Conservation (phyloP, 2,329 filamentous ascomycete genomes). For the Talaromyces albobiverticillius region DNA sequence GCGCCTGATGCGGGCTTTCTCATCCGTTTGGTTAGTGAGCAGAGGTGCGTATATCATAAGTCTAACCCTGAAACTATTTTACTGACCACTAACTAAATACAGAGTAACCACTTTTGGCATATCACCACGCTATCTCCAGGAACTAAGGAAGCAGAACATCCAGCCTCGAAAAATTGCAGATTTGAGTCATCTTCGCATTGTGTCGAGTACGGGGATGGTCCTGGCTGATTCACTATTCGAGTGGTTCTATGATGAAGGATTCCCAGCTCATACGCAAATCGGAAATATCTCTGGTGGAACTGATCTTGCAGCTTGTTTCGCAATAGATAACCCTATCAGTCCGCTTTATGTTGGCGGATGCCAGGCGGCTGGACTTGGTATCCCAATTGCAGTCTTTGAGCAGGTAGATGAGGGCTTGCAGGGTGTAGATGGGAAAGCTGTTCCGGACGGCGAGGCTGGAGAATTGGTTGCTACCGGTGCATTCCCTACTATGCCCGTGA, state of each 20-base stretch:
- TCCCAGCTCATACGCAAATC: slow-evolving; percentile 65
- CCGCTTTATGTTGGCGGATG: slow-evolving; percentile 63
- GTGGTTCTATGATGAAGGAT: slow-evolving; percentile 74
- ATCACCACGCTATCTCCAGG: slow-evolving; percentile 73
- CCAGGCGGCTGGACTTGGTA: slow-evolving; percentile 53
- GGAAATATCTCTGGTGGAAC: slow-evolving; percentile 75
- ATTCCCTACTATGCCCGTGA: slow-evolving; percentile 74
- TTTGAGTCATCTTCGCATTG: slow-evolving; percentile 58
- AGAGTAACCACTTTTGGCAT: slow-evolving; percentile 70
- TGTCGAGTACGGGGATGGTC: slow-evolving; percentile 78
- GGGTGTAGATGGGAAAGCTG: slow-evolving; percentile 49
- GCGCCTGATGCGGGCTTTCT: slow-evolving; percentile 64
- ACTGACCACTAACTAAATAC: neutral
- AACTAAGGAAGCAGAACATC: slow-evolving; percentile 64
- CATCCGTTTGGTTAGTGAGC: slow-evolving; percentile 60
- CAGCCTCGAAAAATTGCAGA: slow-evolving; percentile 62
- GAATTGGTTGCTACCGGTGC: slow-evolving; percentile 69
- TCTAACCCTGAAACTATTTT: neutral
- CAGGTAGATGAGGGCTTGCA: slow-evolving; percentile 41
- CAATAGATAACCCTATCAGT: slow-evolving; percentile 61
- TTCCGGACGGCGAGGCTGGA: slow-evolving; percentile 65
- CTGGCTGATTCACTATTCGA: slow-evolving; percentile 72
- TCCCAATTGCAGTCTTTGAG: slow-evolving; percentile 61
- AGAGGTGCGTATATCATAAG: slow-evolving; percentile 37
- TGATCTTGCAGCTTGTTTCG: slow-evolving; percentile 56